Evolutionary conservation across 2,329 filamentous ascomycete genomes (phyloP), one percentile per base, ranked within the genome.

Genomic region (Diatrype stigma): DNA sequence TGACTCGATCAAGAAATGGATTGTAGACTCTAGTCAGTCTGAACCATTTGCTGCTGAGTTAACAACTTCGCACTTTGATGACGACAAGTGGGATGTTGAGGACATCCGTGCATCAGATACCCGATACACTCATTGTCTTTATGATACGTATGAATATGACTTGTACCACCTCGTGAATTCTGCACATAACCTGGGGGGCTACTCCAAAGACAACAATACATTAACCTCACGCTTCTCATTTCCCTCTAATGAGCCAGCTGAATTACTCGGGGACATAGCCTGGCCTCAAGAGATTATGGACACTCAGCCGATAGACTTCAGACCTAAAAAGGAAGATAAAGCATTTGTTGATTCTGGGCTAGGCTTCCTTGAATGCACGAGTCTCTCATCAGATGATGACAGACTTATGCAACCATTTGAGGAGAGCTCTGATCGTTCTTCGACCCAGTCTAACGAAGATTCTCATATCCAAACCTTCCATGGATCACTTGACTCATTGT

Each of bases 291-390:
- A 7, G 17, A 17, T 11, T 34, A 32, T 26, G 42, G 19, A 34
- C 16, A 19, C 6, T 34, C 34, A 21, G 21, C 12, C 17, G 34
- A 30, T 11, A 32, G 16, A 47, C 42, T 22, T n/a, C 26, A 42
- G 10, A 23, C 22, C 19, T 35, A 47, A 11, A 30, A 30, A n/a
- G n/a, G 37, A 30, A 28, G 47, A 46, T 22, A 50, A 30, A 14
- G n/a, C 42, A 12, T n/a, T 50, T 26, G 30, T 44, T 10, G 49
- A 54, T 45, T 46, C 49, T 12, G 52, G 50, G 12, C 22, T 52
- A 10, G 52, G 52, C 40, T 54, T 54, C 22, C 37, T 46, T 17
- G 52, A 54, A 32, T 51, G 42, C 23, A 47, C 19, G 16, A 54
- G 52, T 21, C 46, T 47, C 35, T 54, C 52, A 17, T 47, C 50